Conservation (phyloP, 2,329 filamentous ascomycete genomes). For the Calonectria hawksworthii region DNA sequence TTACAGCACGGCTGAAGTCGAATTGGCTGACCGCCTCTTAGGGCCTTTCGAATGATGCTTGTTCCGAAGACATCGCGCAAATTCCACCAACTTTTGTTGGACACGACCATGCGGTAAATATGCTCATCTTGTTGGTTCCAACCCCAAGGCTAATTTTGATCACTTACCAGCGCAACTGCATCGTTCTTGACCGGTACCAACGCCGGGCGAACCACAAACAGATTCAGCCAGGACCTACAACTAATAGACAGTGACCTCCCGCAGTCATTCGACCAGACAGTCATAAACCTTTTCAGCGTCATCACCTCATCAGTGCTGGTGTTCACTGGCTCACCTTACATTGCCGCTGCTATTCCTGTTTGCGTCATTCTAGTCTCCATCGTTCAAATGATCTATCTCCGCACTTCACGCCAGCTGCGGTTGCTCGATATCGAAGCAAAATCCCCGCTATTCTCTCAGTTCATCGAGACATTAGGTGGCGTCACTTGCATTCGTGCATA, state of each 20-base stretch:
- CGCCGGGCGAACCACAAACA: neutral
- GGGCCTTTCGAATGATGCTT: neutral
- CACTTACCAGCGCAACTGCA: neutral
- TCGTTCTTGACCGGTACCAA: neutral
- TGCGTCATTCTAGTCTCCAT: neutral
- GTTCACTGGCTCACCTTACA: neutral
- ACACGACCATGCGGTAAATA: neutral
- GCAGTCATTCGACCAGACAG: neutral
- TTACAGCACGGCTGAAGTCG: neutral
- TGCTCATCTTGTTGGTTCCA: no score
- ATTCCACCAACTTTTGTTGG: neutral
- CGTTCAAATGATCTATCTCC: neutral
- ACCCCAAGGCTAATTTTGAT: neutral
- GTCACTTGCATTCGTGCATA: neutral
- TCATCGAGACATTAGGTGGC: neutral
- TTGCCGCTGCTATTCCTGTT: neutral
- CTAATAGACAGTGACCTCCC: neutral
- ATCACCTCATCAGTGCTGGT: neutral
- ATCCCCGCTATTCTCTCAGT: neutral
- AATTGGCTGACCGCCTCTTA: neutral
- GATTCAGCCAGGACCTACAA: neutral
- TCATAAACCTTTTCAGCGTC: neutral
- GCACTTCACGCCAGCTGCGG: neutral
- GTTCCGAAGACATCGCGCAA: neutral
- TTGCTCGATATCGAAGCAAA: constrained; percentile 1